Evolutionary conservation across 129 eudicot species (phyloP), one percentile per base, ranked within the genome.

Genomic region (Flaveria linearis): DNA sequence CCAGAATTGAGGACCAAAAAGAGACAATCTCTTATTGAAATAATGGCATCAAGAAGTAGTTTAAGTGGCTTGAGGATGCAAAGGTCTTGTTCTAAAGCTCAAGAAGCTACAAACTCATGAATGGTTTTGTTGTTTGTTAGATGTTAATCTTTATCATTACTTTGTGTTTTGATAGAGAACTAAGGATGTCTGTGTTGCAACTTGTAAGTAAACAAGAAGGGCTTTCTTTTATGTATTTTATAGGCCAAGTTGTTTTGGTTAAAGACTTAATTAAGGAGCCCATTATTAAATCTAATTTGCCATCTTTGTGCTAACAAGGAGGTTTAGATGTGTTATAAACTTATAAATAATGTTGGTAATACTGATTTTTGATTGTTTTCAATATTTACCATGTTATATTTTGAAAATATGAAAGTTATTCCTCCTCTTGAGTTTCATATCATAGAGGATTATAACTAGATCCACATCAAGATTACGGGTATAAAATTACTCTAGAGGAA

Each of bases 41-140:
- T 93, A 18, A 90, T 93, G 98, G 97, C 92, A 22, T 87, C 98
- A 20, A 90, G 98, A 77, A 87, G 65, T 69, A 93, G 97, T 78
- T 85, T 93, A 26, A 90, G 92, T 79, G 97, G 96, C 20, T 89
- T 87, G 75, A 90, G 89, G 78, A 90, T 93, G 98, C 98, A 88
- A 82, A 84, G 86, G 80, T 75, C 87, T 17, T 83, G 87, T 62
- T 73, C 88, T 39, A 85, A 90, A 72, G 92, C 82, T 76, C 91
- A 90, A 84, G 93, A 93, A 67, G 82, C 65, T 84, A 68, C 77
- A 53, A 79, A 73, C 72, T 78, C 74, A 11, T 62, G 72, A 81
- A 43, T 55, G 77, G 53, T 73, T 80, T 42, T 72, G 69, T 53
- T 65, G 76, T 26, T 71, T 75, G 30, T 61, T 73, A 22, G 79